phyloP scores from a whole-genome alignment of 2,329 filamentous ascomycete species.

The Colletotrichum aenigma region DNA sequence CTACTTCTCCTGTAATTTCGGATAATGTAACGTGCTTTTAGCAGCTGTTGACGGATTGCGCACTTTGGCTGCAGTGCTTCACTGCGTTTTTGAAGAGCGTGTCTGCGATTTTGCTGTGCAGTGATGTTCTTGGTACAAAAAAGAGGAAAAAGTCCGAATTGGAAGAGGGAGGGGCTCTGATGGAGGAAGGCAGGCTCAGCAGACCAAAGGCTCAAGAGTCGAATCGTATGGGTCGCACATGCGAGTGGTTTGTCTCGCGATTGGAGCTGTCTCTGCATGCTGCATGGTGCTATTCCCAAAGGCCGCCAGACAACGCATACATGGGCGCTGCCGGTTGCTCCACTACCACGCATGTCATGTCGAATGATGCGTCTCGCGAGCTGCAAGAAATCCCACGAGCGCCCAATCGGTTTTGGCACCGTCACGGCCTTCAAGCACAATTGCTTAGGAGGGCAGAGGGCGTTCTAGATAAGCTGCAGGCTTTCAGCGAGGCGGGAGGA shows the following conservation, averaged over 20 bases:
- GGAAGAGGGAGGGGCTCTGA: background rate
- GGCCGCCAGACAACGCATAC: slow-evolving; percentile 1
- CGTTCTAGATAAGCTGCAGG: background rate
- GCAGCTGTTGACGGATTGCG: background rate
- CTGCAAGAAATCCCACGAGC: background rate
- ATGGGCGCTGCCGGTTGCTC: background rate
- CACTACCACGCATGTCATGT: background rate
- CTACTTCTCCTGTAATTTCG: too few species aligned
- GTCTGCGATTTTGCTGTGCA: background rate
- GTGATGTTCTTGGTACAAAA: background rate
- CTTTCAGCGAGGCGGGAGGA: background rate
- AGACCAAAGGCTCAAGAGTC: background rate
- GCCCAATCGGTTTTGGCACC: background rate
- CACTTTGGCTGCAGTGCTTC: background rate
- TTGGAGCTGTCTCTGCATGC: background rate
- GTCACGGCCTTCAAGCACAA: background rate
- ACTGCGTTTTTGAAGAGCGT: background rate
- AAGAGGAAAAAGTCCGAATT: background rate
- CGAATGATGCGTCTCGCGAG: background rate
- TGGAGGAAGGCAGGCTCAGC: background rate
- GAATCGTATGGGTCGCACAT: background rate
- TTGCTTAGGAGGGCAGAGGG: background rate
- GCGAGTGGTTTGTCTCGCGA: background rate
- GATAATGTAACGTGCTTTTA: background rate
- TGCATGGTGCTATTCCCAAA: background rate